These are phyloP conservation scores for Exophiala viscosa DNA, from an alignment of 2,329 filamentous ascomycete genomes.

Conservation along the genomic window DNA sequence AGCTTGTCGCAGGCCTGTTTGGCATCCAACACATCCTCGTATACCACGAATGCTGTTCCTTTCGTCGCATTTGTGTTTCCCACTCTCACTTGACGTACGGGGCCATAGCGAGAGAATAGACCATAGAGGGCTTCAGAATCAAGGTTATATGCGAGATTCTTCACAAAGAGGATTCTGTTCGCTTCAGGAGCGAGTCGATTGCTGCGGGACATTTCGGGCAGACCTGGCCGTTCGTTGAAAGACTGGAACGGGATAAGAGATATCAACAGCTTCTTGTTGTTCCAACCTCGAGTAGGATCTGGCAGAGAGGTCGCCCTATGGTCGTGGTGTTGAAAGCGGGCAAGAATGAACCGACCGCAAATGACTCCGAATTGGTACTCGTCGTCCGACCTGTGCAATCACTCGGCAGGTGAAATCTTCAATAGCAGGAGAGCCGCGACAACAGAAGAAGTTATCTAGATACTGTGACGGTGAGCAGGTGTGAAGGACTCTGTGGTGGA, in stretches of 20 bases:
- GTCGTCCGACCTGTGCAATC: no score
- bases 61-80: slow-evolving; percentile 97
- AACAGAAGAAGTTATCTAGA: no score
- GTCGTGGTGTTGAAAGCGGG: no score
- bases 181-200: slow-evolving; percentile 96
- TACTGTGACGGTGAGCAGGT: no score
- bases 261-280: no score
- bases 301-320: no score
- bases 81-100: slow-evolving; percentile 96
- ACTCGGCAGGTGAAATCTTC: no score
- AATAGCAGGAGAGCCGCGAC: no score
- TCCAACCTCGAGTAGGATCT: no score
- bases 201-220: slow-evolving; percentile 23
- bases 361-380: no score
- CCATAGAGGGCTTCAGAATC: slow-evolving; percentile 97
- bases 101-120: slow-evolving; percentile 95
- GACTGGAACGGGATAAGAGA: not conserved
- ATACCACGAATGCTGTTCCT: slow-evolving; percentile 97
- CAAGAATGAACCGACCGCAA: no score
- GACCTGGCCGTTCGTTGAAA: not conserved
- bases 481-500: not conserved
- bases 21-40: slow-evolving; percentile 98
- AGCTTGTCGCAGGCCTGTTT: slow-evolving; percentile 99
- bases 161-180: slow-evolving; percentile 99
- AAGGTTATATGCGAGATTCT: slow-evolving; percentile 99